A percentile compares a stretch with the other conserved stretches of the same genome.
Evolutionary conservation across 495 filamentous ascomycete species (phyloP).

Genomic region (Astrothelium macrocarpum): DNA sequence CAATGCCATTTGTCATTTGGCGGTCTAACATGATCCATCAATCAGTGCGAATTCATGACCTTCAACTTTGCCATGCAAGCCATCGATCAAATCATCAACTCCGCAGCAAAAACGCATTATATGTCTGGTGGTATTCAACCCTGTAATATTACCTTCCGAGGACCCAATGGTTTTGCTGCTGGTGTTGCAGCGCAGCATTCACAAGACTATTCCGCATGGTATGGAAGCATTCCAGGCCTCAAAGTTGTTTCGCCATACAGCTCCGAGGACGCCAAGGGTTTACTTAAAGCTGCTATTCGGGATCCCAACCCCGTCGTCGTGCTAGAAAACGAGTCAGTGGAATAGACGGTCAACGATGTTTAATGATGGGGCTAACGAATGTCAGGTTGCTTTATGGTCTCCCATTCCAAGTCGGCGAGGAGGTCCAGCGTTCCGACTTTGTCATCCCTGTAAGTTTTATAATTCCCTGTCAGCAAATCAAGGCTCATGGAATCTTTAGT

Average conservation of each 20-base stretch:
- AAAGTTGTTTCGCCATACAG: constrained; percentile 96
- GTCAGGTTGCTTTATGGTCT: constrained; percentile 79
- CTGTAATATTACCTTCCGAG: constrained; percentile 98
- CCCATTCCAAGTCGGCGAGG: constrained; percentile 90
- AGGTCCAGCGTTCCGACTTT: constrained; percentile 89
- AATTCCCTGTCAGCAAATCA: background rate
- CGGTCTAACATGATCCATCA: background rate
- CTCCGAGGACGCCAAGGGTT: constrained; percentile 94
- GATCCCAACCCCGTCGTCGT: constrained; percentile 95
- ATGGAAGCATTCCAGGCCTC: constrained; percentile 91
- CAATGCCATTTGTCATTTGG: background rate
- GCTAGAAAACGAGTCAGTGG: constrained; percentile 81
- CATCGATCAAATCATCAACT: constrained; percentile 99
- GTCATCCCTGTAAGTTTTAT: constrained; percentile 56
- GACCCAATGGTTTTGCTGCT: constrained; percentile 92
- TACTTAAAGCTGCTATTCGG: constrained; percentile 94
- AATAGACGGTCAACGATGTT: background rate
- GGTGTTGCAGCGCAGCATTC: constrained; percentile 97
- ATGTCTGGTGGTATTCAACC: constrained; percentile 99
- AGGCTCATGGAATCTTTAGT: constrained; percentile 20
- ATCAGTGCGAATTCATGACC: constrained; percentile 98
- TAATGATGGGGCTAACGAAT: constrained; percentile 17
- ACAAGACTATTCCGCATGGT: constrained; percentile 97
- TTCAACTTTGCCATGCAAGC: constrained; percentile 99
- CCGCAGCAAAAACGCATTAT: constrained; percentile 97